A percentile compares a stretch with the other conserved stretches of the same genome.
Evolutionary conservation across 129 eudicot genomes (phyloP).

Genomic region (Flaveria trinervia): DNA sequence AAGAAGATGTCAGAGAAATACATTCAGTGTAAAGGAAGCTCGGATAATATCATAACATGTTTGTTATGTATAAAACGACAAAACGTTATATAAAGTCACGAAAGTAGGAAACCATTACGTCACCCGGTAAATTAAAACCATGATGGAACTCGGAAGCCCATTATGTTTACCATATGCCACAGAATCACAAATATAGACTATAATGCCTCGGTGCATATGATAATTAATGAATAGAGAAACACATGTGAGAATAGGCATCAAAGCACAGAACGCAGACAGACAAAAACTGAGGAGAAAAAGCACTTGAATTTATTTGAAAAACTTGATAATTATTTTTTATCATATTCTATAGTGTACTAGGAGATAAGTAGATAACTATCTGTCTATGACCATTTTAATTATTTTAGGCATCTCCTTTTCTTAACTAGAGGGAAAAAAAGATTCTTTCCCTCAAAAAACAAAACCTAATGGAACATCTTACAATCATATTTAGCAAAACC

Average conservation of each 20-base stretch:
- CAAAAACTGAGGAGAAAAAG: neutral
- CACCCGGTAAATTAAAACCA: slow-evolving; percentile 8
- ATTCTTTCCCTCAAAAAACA: neutral
- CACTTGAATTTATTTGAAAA: slow-evolving; percentile 1
- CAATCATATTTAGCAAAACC: neutral
- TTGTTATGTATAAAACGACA: neutral
- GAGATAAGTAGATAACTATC: neutral
- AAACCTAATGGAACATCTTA: neutral
- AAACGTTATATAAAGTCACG: neutral
- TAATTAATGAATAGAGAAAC: neutral
- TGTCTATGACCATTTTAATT: neutral
- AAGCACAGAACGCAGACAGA: neutral
- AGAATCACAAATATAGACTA: neutral
- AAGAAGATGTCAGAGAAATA: neutral
- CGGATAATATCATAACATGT: neutral
- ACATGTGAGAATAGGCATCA: slow-evolving; percentile 5
- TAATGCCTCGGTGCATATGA: slow-evolving; percentile 3
- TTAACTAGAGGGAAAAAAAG: neutral
- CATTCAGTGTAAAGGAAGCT: neutral
- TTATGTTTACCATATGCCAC: slow-evolving; percentile 10
- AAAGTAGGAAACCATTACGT: slow-evolving; percentile 1
- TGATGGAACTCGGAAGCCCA: neutral
- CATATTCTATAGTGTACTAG: neutral
- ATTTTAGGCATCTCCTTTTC: neutral
- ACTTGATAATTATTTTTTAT: neutral